Evolutionary conservation across 2,329 filamentous ascomycete genomes (phyloP), one percentile per base, ranked within the genome.

Genomic region (Xylariaceae sp.): DNA sequence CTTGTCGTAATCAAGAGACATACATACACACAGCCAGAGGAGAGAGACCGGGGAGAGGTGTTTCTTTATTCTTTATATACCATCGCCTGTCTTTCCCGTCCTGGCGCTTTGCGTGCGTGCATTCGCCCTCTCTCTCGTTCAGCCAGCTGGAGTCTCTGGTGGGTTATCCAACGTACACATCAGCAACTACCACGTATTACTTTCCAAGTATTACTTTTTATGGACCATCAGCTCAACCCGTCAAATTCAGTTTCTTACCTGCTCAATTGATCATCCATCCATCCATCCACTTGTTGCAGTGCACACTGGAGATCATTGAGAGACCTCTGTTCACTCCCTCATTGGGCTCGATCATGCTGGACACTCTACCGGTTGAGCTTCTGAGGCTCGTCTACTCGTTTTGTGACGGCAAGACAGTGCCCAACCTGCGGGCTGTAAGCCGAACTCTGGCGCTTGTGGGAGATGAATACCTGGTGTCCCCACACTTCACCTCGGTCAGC

Each of bases 331-430:
- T 50, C 40, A 42, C 44, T 40, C 47, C 43, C 39, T 41, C 46
- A 35, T 16, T n/a, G n/a, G n/a, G n/a, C n/a, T 31, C 23, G 21
- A 24, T 24, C n/a, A 24, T 24, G 33, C 60, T 61, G 59, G 59
- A 61, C 49, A 48, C 46, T 36, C 47, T 68, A 35, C 65, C 65
- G 2, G 54, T 58, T 32, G 64, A 69, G 55, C 58, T 69, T 30
- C 50, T 70, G 33, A 53, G 61, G 51, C 59, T 66, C 53, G 63
- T 73, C 44, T 69, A 66, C 43, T 54, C 55, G 36, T 58, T 62
- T 45, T 68, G 69, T 48, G 60, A 66, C 40, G 43, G 52, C 4
- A 41, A 55, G 13, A 60, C 67, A 13, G 63, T 69, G 27, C 60
- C 59, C 41, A 58, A 51, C 37, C 60, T 74, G 27, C 65, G 71